These are phyloP conservation scores for Globisporangium canariense DNA, from an alignment of 352 stramenopile species.

Conservation along the genomic window DNA sequence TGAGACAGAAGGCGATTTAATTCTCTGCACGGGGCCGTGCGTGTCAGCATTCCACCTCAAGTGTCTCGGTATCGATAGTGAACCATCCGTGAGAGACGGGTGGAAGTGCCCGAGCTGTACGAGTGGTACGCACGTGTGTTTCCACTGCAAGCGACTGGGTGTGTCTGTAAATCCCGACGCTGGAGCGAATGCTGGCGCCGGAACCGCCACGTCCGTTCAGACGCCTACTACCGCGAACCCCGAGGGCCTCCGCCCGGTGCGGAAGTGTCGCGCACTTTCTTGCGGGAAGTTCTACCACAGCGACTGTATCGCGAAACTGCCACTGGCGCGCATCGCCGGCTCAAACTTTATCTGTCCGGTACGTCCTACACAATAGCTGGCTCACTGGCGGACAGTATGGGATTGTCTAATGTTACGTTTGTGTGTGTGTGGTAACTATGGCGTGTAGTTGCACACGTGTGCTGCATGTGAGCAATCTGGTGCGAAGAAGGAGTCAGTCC, in stretches of 20 bases:
- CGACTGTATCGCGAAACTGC: constrained; percentile 75
- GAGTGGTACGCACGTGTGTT: constrained; percentile 61
- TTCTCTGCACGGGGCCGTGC: constrained; percentile 65
- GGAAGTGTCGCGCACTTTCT: constrained; percentile 77
- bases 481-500: constrained; percentile 72
- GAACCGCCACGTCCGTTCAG: neutral
- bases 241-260: constrained; percentile 29
- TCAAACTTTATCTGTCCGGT: constrained; percentile 82
- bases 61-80: constrained; percentile 30
- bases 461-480: constrained; percentile 71
- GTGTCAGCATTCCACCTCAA: constrained; percentile 65
- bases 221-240: neutral
- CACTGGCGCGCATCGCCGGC: constrained; percentile 70
- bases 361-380: neutral
- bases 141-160: constrained; percentile 73
- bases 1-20: constrained; percentile 47
- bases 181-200: neutral
- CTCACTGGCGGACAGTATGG: neutral
- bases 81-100: neutral
- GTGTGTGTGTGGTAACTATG: neutral
- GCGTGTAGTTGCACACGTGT: constrained; percentile 66
- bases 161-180: constrained; percentile 22
- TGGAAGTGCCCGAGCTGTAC: constrained; percentile 69
- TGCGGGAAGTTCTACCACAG: constrained; percentile 87
- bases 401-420: constrained; percentile 1